phyloP scores from a whole-genome alignment of 257 asterid species.

The Solanum etuberosum region DNA sequence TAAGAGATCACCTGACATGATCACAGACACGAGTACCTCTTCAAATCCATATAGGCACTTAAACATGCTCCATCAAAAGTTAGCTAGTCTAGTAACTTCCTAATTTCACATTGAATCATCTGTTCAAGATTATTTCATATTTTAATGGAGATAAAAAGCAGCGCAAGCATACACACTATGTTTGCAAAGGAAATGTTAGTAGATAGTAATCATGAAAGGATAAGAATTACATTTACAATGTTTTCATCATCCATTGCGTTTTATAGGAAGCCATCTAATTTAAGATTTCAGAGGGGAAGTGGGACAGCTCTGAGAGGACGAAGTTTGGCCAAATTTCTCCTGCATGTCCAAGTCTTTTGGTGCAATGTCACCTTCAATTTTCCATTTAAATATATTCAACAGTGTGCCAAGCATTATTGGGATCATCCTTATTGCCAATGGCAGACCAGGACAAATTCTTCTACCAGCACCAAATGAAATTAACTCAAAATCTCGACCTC shows the following conservation, averaged over 20 bases:
- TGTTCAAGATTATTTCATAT: background rate
- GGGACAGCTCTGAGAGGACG: conserved; percentile 2
- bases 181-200: background rate
- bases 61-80: background rate
- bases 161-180: background rate
- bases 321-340: background rate
- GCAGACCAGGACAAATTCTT: conserved; percentile 5
- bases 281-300: background rate
- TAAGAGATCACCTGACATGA: background rate
- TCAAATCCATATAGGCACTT: background rate
- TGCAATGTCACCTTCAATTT: background rate
- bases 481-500: background rate
- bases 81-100: background rate
- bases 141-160: background rate
- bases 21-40: background rate
- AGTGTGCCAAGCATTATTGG: conserved; percentile 1
- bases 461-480: conserved; percentile 4
- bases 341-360: background rate
- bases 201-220: background rate
- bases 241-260: background rate
- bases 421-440: background rate
- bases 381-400: background rate
- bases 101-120: background rate
- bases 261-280: background rate
- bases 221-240: background rate